Evolutionary conservation across 2,329 filamentous ascomycete genomes (phyloP), one percentile per base, ranked within the genome.

Genomic region (Cordyceps cicadae): DNA sequence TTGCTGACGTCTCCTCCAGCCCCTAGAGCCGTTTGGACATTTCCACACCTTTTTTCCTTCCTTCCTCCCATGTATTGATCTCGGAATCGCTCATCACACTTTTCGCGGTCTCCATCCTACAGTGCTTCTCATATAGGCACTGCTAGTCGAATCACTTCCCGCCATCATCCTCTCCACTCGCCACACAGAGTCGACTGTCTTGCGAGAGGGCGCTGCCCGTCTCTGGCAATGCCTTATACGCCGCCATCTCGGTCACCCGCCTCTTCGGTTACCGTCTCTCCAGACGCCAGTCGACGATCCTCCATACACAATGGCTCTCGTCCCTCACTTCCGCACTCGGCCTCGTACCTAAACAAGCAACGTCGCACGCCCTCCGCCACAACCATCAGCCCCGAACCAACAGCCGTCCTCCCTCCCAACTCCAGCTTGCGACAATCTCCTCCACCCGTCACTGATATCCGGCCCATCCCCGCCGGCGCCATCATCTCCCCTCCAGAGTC

Each of bases 401-500:
- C 76, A 81, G 64, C 68, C 81, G 46, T 77, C 21, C 34, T 52
- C 2, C 56, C 24, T 15, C 48, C 49, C 60, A 81, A 79, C 70
- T 79, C 79, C 72, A 90, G 85, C 74, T 77, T 95, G 64, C 85
- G 90, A 67, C 89, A 92, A 72, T 95, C 92, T 53, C 90, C 91
- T 17, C 87, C 90, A n/a, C 90, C 91, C 19, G 75, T 91, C 64
- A 90, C 86, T 64, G 86, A 90, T 75, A 82, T 78, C 29, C 73
- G 85, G 62, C 77, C 84, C 64, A 94, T 96, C 73, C 91, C 92
- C 48, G 84, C 85, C 64, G 91, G 90, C 63, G 92, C 90, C 64
- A 85, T 96, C 67, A 89, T 96, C 62, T 97, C 93, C 0, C 93
- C 93, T 41, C 93, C 93, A 11, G 93, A 97, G 68, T 96, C 92